phyloP scores from a whole-genome alignment of 768 basidiomycete species.

The Sutorius australiensis region DNA sequence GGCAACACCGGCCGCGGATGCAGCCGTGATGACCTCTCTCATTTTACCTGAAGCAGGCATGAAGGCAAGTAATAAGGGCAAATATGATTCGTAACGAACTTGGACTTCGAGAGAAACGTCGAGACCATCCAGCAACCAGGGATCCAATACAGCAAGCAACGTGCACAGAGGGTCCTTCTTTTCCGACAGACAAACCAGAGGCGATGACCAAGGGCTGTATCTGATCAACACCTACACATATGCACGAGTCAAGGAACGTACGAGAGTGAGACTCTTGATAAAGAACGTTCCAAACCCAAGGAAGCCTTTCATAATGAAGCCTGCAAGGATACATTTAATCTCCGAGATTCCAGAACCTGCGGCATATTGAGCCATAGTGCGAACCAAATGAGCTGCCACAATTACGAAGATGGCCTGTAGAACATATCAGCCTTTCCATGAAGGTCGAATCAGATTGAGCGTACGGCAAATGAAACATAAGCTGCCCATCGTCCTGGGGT shows the following conservation, averaged over 20 bases:
- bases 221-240: slow-evolving; percentile 13
- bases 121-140: slow-evolving; percentile 82
- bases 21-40: slow-evolving; percentile 90
- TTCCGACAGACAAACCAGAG: slow-evolving; percentile 94
- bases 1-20: slow-evolving; percentile 96
- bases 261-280: slow-evolving; percentile 92
- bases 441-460: slow-evolving; percentile 28
- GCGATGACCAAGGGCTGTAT: slow-evolving; percentile 91
- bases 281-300: slow-evolving; percentile 85
- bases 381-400: slow-evolving; percentile 84
- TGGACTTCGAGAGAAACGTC: slow-evolving; percentile 81
- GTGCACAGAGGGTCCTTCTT: slow-evolving; percentile 98
- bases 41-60: slow-evolving; percentile 52
- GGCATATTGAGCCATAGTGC: slow-evolving; percentile 86
- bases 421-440: slow-evolving; percentile 2
- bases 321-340: slow-evolving; percentile 96
- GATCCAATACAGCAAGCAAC: slow-evolving; percentile 93
- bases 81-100: slow-evolving; percentile 43
- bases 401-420: slow-evolving; percentile 75
- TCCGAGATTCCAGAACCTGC: slow-evolving; percentile 98
- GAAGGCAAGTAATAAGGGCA: slow-evolving; percentile 11
- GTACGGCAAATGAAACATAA: slow-evolving; percentile 86
- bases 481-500: slow-evolving; percentile 72
- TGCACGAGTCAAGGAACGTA: slow-evolving; percentile 37
- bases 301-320: slow-evolving; percentile 96